phyloP scores from a whole-genome alignment of 345 rosid genomes.

The Murraya paniculata region DNA sequence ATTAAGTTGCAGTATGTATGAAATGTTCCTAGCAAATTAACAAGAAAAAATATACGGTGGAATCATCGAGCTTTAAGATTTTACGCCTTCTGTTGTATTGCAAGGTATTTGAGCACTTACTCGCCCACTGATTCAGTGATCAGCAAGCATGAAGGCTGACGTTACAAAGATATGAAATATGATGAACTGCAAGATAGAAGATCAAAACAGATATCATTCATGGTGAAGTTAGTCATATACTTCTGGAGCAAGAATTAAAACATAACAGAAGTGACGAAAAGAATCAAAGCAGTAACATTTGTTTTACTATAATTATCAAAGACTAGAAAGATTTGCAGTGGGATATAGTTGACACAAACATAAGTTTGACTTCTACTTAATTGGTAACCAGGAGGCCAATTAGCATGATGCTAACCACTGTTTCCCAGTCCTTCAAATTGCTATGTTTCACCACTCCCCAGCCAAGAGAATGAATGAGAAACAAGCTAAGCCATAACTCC shows the following conservation, averaged over 20 bases:
- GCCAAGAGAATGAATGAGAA: background rate
- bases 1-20: background rate
- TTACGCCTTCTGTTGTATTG: background rate
- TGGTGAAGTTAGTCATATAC: background rate
- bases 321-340: background rate
- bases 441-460: background rate
- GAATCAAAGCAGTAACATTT: background rate
- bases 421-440: background rate
- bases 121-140: background rate
- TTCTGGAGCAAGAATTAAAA: background rate
- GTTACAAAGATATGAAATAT: background rate
- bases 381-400: background rate
- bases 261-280: background rate
- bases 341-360: background rate
- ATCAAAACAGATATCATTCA: background rate
- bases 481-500: background rate
- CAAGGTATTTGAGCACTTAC: background rate
- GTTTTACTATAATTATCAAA: background rate
- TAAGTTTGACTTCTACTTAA: background rate
- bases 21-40: background rate
- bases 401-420: background rate
- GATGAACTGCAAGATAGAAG: background rate
- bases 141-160: background rate
- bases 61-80: background rate
- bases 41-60: background rate